phyloP scores from a whole-genome alignment of 768 basidiomycete species.

The Steccherinum ochraceum region DNA sequence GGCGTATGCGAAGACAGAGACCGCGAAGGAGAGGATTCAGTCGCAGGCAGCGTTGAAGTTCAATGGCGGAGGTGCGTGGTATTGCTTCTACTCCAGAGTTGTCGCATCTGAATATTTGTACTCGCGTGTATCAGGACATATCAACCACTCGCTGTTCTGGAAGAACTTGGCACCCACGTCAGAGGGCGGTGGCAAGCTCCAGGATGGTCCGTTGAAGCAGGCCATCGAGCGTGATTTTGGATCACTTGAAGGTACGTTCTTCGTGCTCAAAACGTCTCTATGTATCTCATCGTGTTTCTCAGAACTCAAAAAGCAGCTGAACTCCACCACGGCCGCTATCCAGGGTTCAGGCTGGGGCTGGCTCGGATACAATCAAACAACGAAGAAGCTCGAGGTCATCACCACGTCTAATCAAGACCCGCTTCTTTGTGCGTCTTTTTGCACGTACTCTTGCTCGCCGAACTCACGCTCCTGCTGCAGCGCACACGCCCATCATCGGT shows the following conservation, averaged over 20 bases:
- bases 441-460: not conserved
- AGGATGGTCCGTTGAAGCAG: conserved; percentile 62
- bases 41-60: conserved; percentile 94
- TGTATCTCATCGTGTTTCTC: not conserved
- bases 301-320: conserved; percentile 79
- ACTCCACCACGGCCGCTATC: conserved; percentile 81
- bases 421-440: conserved; percentile 41
- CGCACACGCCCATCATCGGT: conserved; percentile 86
- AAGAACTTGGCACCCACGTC: conserved; percentile 82
- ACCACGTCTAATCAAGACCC: conserved; percentile 98
- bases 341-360: conserved; percentile 99
- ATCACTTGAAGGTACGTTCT: conserved; percentile 52
- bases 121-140: conserved; percentile 54
- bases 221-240: conserved; percentile 82
- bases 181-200: conserved; percentile 57
- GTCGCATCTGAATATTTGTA: not conserved
- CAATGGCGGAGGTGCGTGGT: conserved; percentile 79
- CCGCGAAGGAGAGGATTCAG: conserved; percentile 70
- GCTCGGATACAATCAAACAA: conserved; percentile 70
- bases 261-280: too few relatives aligned
- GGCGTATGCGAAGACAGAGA: conserved; percentile 57
- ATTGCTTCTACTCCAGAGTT: too few relatives aligned
- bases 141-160: conserved; percentile 98
- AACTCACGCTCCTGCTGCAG: conserved; percentile 28
- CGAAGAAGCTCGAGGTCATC: conserved; percentile 78